Evolutionary conservation across 306 rosid genomes (phyloP), one percentile per base, ranked within the genome.

Genomic region (Crotalaria pallida): DNA sequence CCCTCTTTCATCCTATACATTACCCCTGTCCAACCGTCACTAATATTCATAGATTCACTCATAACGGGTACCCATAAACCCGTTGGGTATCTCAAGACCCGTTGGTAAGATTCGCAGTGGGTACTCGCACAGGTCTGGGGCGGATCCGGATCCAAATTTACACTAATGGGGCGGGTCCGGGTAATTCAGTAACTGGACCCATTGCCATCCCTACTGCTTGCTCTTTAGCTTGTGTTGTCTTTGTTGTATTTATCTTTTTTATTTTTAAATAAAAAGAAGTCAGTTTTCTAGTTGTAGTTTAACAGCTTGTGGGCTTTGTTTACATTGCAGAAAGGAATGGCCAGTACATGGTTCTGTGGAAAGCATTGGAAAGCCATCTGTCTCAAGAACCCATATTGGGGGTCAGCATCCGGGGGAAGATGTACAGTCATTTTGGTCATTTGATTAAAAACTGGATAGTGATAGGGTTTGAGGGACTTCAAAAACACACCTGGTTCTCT

Each of bases 371-470:
- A 79, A 77, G 83, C 36, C 85, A 58, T 52, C 84, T n/a, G 65
- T 74, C 22, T 64, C 77, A 34, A 81, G 81, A 79, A 82, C 87
- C 21, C 86, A 76, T 13, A 73, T 74, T 21, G 82, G 84, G 76
- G 84, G 83, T 83, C 80, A 36, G 23, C 84, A 69, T 57, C 84
- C 90, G 8, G 17, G 79, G 73, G 66, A 82, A 52, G 87, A 87
- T 87, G 92, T 83, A 87, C 86, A 89, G 82, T 83, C 92, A 34
- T 88, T 67, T 69, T 89, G 92, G 96, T 83, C 81, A 59, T 89
- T 87, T 62, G 84, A 75, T 83, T 80, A 57, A 67, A 71, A 72
- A 82, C 34, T 63, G 76, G 63, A 58, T 72, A 66, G 48, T 60
- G 59, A 70, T 33, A 74, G 61, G 65, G 63, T 34, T 65, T 4